phyloP scores from a whole-genome alignment of 2,329 filamentous ascomycete species.

The Reticulascus tulasneorum region DNA sequence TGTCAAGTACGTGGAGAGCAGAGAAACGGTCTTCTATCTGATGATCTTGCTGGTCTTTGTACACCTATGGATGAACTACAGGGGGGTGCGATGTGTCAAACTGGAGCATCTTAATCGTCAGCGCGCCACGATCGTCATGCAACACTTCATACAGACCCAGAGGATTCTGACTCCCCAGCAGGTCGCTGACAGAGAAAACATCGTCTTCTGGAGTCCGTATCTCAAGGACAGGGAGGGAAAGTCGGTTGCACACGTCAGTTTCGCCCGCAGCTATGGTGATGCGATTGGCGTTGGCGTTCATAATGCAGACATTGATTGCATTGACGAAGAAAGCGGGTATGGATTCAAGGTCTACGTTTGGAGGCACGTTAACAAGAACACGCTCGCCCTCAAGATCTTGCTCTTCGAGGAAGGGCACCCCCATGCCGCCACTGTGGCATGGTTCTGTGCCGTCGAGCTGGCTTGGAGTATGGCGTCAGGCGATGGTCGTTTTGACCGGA shows the following conservation, averaged over 20 bases:
- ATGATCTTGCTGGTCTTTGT: conserved; percentile 68
- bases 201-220: conserved; percentile 46
- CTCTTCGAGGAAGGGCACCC: conserved; percentile 1
- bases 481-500: too few relatives aligned
- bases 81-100: conserved; percentile 76
- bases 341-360: conserved; percentile 2
- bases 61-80: conserved; percentile 82
- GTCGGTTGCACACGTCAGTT: conserved; percentile 32
- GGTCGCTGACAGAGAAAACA: conserved; percentile 60
- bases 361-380: background rate
- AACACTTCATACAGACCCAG: conserved; percentile 47
- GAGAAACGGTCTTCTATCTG: conserved; percentile 67
- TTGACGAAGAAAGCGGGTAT: background rate
- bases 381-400: conserved; percentile 6
- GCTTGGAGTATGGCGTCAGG: too few relatives aligned
- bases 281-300: conserved; percentile 1
- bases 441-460: conserved; percentile 1
- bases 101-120: conserved; percentile 85
- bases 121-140: conserved; percentile 74
- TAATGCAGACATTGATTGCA: background rate
- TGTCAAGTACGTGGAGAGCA: conserved; percentile 69
- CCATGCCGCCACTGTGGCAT: background rate
- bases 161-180: conserved; percentile 59
- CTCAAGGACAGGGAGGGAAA: conserved; percentile 23
- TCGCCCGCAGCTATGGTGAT: conserved; percentile 37